Evolutionary conservation across 2,329 filamentous ascomycete genomes (phyloP).

Genomic region (Fusarium irregulare): DNA sequence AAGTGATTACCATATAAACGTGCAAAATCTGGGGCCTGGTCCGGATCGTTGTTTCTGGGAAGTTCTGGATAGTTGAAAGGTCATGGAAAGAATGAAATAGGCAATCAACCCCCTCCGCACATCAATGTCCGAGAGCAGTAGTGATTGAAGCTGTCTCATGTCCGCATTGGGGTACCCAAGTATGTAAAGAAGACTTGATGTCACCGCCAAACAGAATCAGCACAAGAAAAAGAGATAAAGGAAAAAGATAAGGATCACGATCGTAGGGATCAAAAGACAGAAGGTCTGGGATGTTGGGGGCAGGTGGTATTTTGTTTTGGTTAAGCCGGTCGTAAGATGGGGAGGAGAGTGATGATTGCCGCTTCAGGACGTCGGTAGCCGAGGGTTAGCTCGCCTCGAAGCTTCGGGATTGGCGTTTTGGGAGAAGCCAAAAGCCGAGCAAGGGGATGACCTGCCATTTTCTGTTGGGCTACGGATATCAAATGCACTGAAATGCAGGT

Average conservation of each 20-base stretch:
- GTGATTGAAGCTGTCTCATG: slow-evolving; percentile 10
- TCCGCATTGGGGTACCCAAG: slow-evolving; percentile 9
- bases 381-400: slow-evolving; percentile 39
- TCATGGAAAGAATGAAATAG: not conserved
- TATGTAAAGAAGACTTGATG: slow-evolving; percentile 8
- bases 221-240: not conserved
- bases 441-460: slow-evolving; percentile 15
- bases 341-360: slow-evolving; percentile 23
- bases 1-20: not conserved
- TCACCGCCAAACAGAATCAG: not conserved
- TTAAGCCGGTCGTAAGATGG: slow-evolving; percentile 35
- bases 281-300: slow-evolving; percentile 37
- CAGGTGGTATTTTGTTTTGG: slow-evolving; percentile 42
- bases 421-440: slow-evolving; percentile 36
- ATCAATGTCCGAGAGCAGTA: slow-evolving; percentile 22
- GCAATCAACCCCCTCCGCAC: slow-evolving; percentile 14
- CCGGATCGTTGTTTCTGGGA: not conserved
- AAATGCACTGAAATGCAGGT: slow-evolving; percentile 10
- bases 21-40: not conserved
- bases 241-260: slow-evolving; percentile 20
- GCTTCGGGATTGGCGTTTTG: slow-evolving; percentile 36
- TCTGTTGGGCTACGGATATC: not conserved
- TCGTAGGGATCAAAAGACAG: slow-evolving; percentile 22
- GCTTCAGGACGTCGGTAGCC: slow-evolving; percentile 42
- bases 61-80: not conserved